phyloP scores from a whole-genome alignment of 179 eudicot genomes.

The Heliamphora pulchella region DNA sequence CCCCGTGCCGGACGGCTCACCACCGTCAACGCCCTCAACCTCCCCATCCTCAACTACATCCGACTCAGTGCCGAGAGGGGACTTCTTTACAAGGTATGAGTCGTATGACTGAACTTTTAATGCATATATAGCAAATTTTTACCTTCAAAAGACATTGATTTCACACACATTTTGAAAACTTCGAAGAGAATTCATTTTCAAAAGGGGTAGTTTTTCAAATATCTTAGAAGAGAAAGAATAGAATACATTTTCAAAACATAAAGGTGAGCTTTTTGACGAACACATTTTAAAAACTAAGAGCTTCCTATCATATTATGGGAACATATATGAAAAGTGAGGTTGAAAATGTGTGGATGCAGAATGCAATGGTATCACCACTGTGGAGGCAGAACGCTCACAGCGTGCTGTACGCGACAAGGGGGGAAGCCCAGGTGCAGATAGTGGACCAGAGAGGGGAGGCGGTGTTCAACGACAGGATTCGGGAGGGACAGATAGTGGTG shows the following conservation, averaged over 20 bases:
- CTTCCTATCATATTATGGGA: too few relatives aligned
- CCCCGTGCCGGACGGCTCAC: slow-evolving; percentile 56
- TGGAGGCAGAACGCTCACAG: slow-evolving; percentile 59
- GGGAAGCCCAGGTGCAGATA: slow-evolving; percentile 51
- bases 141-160: too few relatives aligned
- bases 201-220: too few relatives aligned
- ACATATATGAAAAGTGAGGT: too few relatives aligned
- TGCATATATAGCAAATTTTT: too few relatives aligned
- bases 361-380: slow-evolving; percentile 60
- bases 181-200: too few relatives aligned
- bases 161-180: too few relatives aligned
- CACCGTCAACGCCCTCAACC: slow-evolving; percentile 42
- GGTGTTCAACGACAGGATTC: slow-evolving; percentile 47
- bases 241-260: too few relatives aligned
- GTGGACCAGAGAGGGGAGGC: slow-evolving; percentile 56
- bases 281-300: too few relatives aligned
- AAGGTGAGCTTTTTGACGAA: too few relatives aligned
- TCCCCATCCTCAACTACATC: slow-evolving; percentile 50
- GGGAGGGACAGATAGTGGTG: slow-evolving; percentile 55
- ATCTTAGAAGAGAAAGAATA: too few relatives aligned
- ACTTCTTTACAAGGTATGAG: slow-evolving; percentile 48
- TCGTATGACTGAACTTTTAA: too few relatives aligned
- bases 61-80: slow-evolving; percentile 60
- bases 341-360: slow-evolving; percentile 27
- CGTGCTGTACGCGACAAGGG: slow-evolving; percentile 46